Evolutionary conservation across 2,329 filamentous ascomycete genomes (phyloP), one percentile per base, ranked within the genome.

Genomic region (Colletotrichum karsti): DNA sequence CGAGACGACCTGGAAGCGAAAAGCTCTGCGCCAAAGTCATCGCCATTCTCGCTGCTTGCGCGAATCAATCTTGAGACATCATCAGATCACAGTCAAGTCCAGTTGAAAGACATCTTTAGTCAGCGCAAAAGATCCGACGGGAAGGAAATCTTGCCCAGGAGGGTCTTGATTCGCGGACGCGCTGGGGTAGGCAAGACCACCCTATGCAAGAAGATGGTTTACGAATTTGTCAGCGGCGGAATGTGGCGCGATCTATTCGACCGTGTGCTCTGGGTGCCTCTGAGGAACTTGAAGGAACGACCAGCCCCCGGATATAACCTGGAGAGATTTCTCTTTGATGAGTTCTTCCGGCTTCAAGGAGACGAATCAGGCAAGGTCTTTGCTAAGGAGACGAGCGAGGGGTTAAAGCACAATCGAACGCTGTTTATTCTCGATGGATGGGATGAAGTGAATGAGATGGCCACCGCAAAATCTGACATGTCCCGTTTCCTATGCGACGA

Each of bases 151-250:
- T 46, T 28, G 8, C 55, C 50, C 3, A 35, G 42, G 41, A 48
- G 41, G 15, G 4, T 59, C 6, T 55, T 79, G 22, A 79, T 81
- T 41, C 71, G 72, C 33, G 78, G 78, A 35, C 72, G 73, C n/a
- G 76, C 79, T 1, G 78, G 78, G 18, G 73, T 80, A 1, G 78
- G 78, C 2, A 82, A 81, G 71, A 77, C 78, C 5, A 81, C 79
- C 2, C 63, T 81, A 12, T 81, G 77, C 71, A 81, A 80, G 58
- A 81, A 80, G 69, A 78, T 80, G 9, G 71, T 81, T 35, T 54
- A 80, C 58, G 75, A 78, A 10, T 79, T 77, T 62, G 24, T 55
- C 13, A 30, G 71, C 41, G 41, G 44, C 18, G 13, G 53, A 22
- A 66, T 73, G 41, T 78, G 75, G 76, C 48, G 42, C 0, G 33